phyloP scores from a whole-genome alignment of 139 green algal species.

The Tetraselmis chui region DNA sequence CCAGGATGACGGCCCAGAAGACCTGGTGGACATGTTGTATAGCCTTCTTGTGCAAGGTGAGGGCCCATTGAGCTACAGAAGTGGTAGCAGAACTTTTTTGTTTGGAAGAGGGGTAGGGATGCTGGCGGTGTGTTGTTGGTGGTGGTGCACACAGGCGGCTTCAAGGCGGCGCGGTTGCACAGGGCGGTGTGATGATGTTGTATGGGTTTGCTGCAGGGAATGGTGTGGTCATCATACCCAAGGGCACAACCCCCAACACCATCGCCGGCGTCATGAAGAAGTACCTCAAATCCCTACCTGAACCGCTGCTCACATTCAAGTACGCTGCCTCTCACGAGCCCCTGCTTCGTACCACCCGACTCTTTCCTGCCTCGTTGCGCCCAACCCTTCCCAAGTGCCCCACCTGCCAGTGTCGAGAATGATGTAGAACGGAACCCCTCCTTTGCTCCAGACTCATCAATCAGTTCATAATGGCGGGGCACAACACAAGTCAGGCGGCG shows the following conservation, averaged over 20 bases:
- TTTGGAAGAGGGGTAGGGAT: background rate
- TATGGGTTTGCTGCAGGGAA: conserved; percentile 3
- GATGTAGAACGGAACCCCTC: no score
- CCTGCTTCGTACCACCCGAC: no score
- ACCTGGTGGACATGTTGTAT: background rate
- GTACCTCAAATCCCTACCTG: conserved; percentile 1
- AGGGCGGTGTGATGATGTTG: no score
- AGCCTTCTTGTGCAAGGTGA: background rate
- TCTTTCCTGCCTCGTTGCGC: no score
- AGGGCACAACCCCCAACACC: background rate
- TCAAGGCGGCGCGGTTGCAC: no score
- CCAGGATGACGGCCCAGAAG: background rate
- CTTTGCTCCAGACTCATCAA: conserved; percentile 2
- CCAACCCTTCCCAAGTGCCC: no score
- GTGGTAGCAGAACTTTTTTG: background rate
- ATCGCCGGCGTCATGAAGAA: conserved; percentile 12
- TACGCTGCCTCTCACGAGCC: no score
- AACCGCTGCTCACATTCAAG: conserved; percentile 16
- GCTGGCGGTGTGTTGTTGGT: background rate
- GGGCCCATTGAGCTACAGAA: no score
- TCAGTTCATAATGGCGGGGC: conserved; percentile 7
- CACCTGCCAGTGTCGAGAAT: no score
- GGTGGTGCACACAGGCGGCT: background rate
- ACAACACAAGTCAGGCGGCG: background rate
- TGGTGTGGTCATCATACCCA: conserved; percentile 3